Evolutionary conservation across 2,329 filamentous ascomycete species (phyloP).

Genomic region (Colletotrichum somersetense): DNA sequence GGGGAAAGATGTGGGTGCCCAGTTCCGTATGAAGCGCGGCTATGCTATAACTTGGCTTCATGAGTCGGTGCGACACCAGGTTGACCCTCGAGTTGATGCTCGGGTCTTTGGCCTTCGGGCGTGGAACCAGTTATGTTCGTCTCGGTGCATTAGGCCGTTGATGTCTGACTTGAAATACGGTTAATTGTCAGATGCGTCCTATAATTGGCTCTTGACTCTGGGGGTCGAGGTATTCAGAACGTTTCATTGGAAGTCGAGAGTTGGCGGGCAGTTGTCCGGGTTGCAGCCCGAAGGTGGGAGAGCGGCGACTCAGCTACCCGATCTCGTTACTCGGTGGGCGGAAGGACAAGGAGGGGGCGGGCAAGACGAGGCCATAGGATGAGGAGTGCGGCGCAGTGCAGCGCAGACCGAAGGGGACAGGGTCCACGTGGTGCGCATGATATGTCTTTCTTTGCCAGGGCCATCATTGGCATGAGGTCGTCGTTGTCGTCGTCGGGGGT

Average conservation of each 20-base stretch:
- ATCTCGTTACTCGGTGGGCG: conserved; percentile 37
- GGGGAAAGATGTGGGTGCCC: conserved; percentile 5
- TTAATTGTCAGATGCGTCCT: conserved; percentile 24
- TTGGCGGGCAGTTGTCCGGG: conserved; percentile 2
- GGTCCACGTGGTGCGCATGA: conserved; percentile 43
- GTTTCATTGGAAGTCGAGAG: conserved; percentile 4
- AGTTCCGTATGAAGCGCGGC: not conserved
- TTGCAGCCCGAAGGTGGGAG: conserved; percentile 25
- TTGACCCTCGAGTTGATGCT: not conserved
- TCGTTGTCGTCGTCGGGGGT: conserved; percentile 14
- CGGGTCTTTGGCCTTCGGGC: not conserved
- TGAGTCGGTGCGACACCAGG: not conserved
- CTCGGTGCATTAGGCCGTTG: conserved; percentile 26
- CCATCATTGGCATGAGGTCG: conserved; percentile 22
- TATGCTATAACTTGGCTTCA: not conserved
- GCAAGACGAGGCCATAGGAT: conserved; percentile 29
- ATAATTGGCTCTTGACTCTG: conserved; percentile 20
- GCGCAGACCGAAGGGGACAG: conserved; percentile 33
- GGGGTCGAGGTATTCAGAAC: conserved; percentile 1
- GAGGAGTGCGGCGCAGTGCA: conserved; percentile 22
- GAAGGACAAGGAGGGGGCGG: conserved; percentile 34
- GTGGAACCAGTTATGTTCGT: not conserved
- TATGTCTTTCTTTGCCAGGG: conserved; percentile 30
- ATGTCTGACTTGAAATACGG: conserved; percentile 32
- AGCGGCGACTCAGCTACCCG: conserved; percentile 29